Conservation (phyloP, 331 rosid genomes). For the Dryas integrifolia region DNA sequence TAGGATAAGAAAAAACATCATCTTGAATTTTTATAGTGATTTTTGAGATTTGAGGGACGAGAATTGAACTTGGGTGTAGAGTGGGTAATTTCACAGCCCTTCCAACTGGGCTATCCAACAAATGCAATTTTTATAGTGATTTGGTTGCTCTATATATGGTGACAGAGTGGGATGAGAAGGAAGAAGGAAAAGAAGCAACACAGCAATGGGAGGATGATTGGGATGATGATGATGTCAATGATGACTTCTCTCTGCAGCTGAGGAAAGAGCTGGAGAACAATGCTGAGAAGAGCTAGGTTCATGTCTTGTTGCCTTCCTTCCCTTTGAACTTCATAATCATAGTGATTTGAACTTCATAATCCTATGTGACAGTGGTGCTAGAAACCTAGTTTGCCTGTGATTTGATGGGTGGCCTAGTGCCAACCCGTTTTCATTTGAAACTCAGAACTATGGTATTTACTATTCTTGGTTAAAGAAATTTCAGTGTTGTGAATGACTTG, state of each 20-base stretch:
- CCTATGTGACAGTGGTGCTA: background rate
- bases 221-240: conserved; percentile 46
- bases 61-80: too few relatives aligned
- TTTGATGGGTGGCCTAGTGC: background rate
- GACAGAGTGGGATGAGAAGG: conserved; percentile 38
- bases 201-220: conserved; percentile 50
- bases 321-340: background rate
- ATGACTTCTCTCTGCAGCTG: conserved; percentile 43
- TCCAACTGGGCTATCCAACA: too few relatives aligned
- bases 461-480: background rate
- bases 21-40: background rate
- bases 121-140: background rate
- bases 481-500: background rate
- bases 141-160: background rate
- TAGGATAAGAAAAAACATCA: background rate
- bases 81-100: too few relatives aligned
- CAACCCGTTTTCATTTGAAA: background rate
- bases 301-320: background rate
- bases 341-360: background rate
- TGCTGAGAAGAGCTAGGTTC: conserved; percentile 20
- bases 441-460: background rate
- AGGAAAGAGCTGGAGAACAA: conserved; percentile 36
- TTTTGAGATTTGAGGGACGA: too few relatives aligned
- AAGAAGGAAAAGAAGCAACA: conserved; percentile 34
- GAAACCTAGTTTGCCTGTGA: background rate